A percentile compares a stretch with the other conserved stretches of the same genome.
These are phyloP conservation scores for Breviolum minutum DNA, from an alignment of 73 alveolate genomes.

Conservation along the genomic window DNA sequence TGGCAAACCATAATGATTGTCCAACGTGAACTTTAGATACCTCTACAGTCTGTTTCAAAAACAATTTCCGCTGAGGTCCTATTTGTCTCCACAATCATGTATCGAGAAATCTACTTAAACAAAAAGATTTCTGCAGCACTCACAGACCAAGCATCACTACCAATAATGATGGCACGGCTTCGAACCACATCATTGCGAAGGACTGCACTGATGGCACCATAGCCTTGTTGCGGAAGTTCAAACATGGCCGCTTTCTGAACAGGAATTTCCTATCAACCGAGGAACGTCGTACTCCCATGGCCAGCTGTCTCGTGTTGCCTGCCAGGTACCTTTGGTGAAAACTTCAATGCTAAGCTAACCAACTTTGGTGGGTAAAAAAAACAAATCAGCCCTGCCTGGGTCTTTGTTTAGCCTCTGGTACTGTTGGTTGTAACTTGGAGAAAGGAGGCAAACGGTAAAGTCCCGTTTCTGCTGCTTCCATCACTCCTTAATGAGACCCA, in stretches of 20 bases:
- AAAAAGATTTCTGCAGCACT: too few relatives aligned
- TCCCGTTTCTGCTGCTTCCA: conserved; percentile 70
- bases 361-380: not conserved
- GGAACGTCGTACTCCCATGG: conserved; percentile 61
- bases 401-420: conserved; percentile 4
- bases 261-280: not conserved
- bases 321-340: conserved; percentile 37
- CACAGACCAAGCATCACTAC: conserved; percentile 26
- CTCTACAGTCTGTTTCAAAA: too few relatives aligned
- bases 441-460: conserved; percentile 66
- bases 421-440: not conserved
- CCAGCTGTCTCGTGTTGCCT: conserved; percentile 56
- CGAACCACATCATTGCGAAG: conserved; percentile 70
- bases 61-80: too few relatives aligned
- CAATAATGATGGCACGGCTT: conserved; percentile 35
- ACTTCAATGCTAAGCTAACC: not conserved
- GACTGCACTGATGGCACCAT: conserved; percentile 65
- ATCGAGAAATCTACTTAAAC: too few relatives aligned
- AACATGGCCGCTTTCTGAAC: too few relatives aligned
- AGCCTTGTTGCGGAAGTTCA: conserved; percentile 4
- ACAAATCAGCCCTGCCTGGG: conserved; percentile 22
- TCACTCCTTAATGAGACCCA: not conserved
- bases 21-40: too few relatives aligned
- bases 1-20: not conserved
- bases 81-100: too few relatives aligned